A percentile compares a stretch with the other conserved stretches of the same genome.
Conservation (phyloP, 2,329 filamentous ascomycete species). For the Iodosphaeria phyllophila region DNA sequence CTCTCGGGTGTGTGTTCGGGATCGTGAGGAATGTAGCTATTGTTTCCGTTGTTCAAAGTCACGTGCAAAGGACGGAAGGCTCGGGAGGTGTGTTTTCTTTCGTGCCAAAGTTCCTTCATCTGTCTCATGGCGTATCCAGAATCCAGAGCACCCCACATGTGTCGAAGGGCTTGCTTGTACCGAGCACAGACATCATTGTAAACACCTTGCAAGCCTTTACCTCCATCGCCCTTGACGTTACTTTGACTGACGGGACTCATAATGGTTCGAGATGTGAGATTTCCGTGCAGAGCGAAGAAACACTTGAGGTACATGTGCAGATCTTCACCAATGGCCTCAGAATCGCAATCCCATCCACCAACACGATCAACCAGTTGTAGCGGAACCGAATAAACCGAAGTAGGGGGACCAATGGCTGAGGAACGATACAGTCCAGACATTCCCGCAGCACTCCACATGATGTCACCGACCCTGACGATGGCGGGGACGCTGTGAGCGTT, state of each 20-base stretch:
- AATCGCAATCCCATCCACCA: constrained; percentile 52
- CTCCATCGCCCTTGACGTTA: constrained; percentile 45
- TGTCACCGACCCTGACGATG: constrained; percentile 51
- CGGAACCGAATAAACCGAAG: constrained; percentile 55
- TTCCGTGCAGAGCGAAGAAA: constrained; percentile 55
- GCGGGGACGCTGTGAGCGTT: constrained; percentile 51
- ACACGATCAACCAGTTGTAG: constrained; percentile 48
- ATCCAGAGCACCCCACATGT: constrained; percentile 62
- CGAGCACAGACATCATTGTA: constrained; percentile 41
- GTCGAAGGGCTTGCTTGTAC: constrained; percentile 53
- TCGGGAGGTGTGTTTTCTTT: constrained; percentile 34
- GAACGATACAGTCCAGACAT: constrained; percentile 48
- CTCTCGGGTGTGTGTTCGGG: constrained; percentile 23
- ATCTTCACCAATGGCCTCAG: constrained; percentile 57
- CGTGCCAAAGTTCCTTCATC: constrained; percentile 34
- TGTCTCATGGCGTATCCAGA: constrained; percentile 45
- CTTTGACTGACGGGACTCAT: constrained; percentile 54
- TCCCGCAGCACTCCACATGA: constrained; percentile 54
- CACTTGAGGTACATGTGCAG: constrained; percentile 66
- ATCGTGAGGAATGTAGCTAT: constrained; percentile 28
- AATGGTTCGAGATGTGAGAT: constrained; percentile 44
- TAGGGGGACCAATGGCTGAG: constrained; percentile 48
- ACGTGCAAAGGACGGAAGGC: constrained; percentile 37
- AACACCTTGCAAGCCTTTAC: constrained; percentile 32
- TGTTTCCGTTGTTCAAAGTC: constrained; percentile 23